Conservation (phyloP, 441 rosid genomes). For the Adansonia rubrostipa region DNA sequence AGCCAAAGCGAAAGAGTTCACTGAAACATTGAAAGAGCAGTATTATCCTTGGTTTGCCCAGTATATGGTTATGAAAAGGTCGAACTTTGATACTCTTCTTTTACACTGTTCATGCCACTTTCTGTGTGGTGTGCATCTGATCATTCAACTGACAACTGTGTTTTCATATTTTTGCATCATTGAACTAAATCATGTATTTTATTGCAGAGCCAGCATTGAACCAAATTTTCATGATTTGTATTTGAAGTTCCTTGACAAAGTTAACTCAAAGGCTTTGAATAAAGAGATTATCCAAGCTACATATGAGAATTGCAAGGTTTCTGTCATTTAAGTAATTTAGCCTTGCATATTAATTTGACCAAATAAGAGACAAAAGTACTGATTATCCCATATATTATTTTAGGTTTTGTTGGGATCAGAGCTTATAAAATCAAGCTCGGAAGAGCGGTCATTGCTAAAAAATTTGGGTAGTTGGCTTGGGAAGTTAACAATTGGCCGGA, state of each 20-base stretch:
- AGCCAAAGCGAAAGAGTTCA: constrained; percentile 81
- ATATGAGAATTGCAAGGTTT: constrained; percentile 99
- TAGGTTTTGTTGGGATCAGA: constrained; percentile 99
- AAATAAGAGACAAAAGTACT: constrained; percentile 9
- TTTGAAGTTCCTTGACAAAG: constrained; percentile 93
- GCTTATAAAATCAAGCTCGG: constrained; percentile 97
- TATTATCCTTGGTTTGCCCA: constrained; percentile 96
- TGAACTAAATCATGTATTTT: constrained; percentile 14
- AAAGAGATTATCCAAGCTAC: constrained; percentile 91
- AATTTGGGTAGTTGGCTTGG: constrained; percentile 99
- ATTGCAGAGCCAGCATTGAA: constrained; percentile 94
- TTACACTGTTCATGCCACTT: background rate
- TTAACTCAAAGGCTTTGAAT: constrained; percentile 80
- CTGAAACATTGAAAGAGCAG: constrained; percentile 82
- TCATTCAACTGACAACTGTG: background rate
- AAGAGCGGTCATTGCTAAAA: constrained; percentile 94
- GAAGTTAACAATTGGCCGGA: constrained; percentile 95
- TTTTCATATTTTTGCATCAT: constrained; percentile 18
- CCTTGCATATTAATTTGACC: background rate
- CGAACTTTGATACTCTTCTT: background rate
- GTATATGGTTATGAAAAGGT: constrained; percentile 99
- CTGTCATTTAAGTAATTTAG: constrained; percentile 7
- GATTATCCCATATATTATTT: constrained; percentile 26
- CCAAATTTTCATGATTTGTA: constrained; percentile 98
- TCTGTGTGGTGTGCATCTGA: background rate